Evolutionary conservation across 2,329 filamentous ascomycete genomes (phyloP).

Genomic region (Colletotrichum paranaense): DNA sequence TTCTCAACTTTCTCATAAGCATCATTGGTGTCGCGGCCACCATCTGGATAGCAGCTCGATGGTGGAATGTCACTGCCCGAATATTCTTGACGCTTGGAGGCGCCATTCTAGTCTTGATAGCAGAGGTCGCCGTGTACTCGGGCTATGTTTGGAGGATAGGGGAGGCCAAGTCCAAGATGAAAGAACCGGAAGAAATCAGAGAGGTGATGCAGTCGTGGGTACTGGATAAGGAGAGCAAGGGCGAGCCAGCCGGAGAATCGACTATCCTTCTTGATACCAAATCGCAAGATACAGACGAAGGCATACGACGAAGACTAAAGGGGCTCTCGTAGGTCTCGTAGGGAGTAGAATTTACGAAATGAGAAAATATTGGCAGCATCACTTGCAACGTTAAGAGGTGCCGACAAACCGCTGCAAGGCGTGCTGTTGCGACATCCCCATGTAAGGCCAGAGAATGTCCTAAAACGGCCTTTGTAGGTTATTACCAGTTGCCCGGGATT

Average conservation of each 20-base stretch:
- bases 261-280: constrained; percentile 19
- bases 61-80: constrained; percentile 79
- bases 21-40: constrained; percentile 82
- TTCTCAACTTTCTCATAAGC: constrained; percentile 90
- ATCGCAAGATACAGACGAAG: constrained; percentile 17
- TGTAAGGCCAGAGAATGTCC: neutral
- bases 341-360: neutral
- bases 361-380: neutral
- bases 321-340: constrained; percentile 10
- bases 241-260: constrained; percentile 32
- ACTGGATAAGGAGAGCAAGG: constrained; percentile 55
- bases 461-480: neutral
- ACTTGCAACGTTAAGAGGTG: neutral
- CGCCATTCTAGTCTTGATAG: constrained; percentile 75
- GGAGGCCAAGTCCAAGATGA: constrained; percentile 74
- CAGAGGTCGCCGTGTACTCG: constrained; percentile 82
- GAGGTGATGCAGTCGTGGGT: constrained; percentile 80
- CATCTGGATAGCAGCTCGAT: constrained; percentile 81
- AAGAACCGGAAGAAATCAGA: constrained; percentile 71
- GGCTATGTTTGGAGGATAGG: constrained; percentile 79
- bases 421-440: neutral
- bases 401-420: too few relatives aligned
- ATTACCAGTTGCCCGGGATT: too few relatives aligned
- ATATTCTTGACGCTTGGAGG: constrained; percentile 79
- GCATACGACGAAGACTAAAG: constrained; percentile 27